phyloP scores from a whole-genome alignment of 2,329 filamentous ascomycete species.

The Neopestalotiopsis sp. region DNA sequence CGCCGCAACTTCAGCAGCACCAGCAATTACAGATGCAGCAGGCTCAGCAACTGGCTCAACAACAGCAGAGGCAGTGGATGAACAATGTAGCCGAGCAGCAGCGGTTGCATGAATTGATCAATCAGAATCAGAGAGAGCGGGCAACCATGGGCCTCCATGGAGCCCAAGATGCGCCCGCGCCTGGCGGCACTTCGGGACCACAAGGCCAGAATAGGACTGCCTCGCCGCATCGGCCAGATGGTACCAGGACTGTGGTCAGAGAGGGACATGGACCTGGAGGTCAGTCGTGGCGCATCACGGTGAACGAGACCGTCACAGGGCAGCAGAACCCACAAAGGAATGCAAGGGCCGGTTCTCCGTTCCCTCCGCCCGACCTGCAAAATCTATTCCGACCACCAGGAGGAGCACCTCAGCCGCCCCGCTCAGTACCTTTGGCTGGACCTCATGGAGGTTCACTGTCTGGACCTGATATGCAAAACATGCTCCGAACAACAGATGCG shows the following conservation, averaged over 20 bases:
- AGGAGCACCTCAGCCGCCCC: slow-evolving; percentile 23
- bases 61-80: slow-evolving; percentile 23
- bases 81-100: slow-evolving; percentile 44
- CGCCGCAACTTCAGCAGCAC: slow-evolving; percentile 22
- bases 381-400: slow-evolving; percentile 19
- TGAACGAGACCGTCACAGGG: slow-evolving; percentile 46
- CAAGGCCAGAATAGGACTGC: slow-evolving; percentile 32
- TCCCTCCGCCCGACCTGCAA: slow-evolving; percentile 25
- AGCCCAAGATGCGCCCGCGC: slow-evolving; percentile 39
- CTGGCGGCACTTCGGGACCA: slow-evolving; percentile 30
- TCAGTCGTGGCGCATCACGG: slow-evolving; percentile 55
- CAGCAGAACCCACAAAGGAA: slow-evolving; percentile 24
- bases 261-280: slow-evolving; percentile 57
- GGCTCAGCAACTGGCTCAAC: background rate
- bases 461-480: slow-evolving; percentile 49
- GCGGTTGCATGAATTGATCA: slow-evolving; percentile 41
- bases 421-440: slow-evolving; percentile 32
- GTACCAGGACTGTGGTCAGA: slow-evolving; percentile 49
- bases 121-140: slow-evolving; percentile 48
- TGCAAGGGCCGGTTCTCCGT: slow-evolving; percentile 27
- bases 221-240: slow-evolving; percentile 39
- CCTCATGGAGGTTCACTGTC: slow-evolving; percentile 43
- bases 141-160: slow-evolving; percentile 46
- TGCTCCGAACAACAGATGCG: slow-evolving; percentile 51
- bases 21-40: slow-evolving; percentile 24